Conservation (phyloP, 164 flowering plant genomes). For the Hamamelis virginiana region DNA sequence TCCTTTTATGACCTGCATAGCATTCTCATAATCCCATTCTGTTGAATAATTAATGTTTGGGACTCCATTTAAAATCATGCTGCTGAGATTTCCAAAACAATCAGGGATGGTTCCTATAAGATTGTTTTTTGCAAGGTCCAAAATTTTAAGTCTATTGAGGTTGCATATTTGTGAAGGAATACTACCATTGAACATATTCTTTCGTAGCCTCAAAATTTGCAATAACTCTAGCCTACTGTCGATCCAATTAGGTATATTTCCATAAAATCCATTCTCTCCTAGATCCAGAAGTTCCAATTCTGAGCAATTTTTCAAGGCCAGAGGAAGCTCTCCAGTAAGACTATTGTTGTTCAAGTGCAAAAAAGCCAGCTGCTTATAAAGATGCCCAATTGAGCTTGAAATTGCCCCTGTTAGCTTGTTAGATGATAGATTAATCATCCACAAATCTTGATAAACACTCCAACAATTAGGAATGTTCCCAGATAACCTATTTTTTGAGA, state of each 20-base stretch:
- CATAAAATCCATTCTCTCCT: conserved; percentile 17
- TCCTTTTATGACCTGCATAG: conserved; percentile 4
- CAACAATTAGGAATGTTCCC: too few species aligned
- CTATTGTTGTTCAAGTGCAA: conserved; percentile 3
- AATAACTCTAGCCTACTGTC: too few species aligned
- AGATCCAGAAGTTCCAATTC: conserved; percentile 5
- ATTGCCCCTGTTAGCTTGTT: neutral
- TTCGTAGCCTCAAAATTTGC: conserved; percentile 9
- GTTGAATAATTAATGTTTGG: too few species aligned
- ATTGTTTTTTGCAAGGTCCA: conserved; percentile 19
- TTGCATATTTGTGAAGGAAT: conserved; percentile 12
- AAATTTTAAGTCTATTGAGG: conserved; percentile 7
- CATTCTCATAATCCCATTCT: too few species aligned
- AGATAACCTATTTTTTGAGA: neutral
- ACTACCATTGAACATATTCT: conserved; percentile 7
- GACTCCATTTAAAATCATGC: neutral
- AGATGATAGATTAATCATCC: neutral
- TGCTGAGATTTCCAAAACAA: conserved; percentile 11
- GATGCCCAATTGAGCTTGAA: neutral
- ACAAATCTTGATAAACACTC: neutral
- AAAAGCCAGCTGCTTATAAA: neutral
- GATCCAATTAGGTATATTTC: too few species aligned
- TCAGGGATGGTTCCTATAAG: conserved; percentile 14
- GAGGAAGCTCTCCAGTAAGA: neutral
- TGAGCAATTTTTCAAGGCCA: neutral